Evolutionary conservation across 345 rosid genomes (phyloP), one percentile per base, ranked within the genome.

Genomic region (Salix exigua): DNA sequence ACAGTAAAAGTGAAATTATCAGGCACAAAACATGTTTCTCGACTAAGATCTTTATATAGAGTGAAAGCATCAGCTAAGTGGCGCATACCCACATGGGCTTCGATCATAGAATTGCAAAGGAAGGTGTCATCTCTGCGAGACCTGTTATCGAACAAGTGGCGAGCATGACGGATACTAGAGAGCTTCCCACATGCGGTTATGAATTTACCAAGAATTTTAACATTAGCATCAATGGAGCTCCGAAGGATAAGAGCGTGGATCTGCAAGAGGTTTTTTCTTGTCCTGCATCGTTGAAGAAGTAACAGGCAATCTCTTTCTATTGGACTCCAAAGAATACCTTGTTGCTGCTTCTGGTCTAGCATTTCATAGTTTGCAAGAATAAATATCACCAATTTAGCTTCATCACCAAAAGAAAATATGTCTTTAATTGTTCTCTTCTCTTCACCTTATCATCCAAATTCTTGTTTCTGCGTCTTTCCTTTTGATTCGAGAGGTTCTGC

Each of bases 41-140:
- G 79, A 75, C 85, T 85, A 19, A 91, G 87, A 79, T 91, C 81
- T 60, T 73, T 72, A 53, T 87, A 91, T 44, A 93, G 83, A 79
- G 70, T 21, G 60, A 93, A 83, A 37, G 89, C 81, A 28, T 93
- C 78, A 4, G 62, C 4, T 31, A 82, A 88, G 1, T 80, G 87
- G 70, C 85, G 82, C 35, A 73, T 51, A 65, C 74, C 85, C 51
- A 85, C 76, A 78, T 90, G 87, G 14, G 91, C 78, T 71, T 86
- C 88, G 83, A 93, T 87, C 96, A 93, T 85, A 75, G 91, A 75
- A 73, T 90, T 93, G 81, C 89, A 90, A 31, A 93, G 88, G 72
- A 88, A 86, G 7, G 85, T 79, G 37, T 90, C 93, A 69, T 85
- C 90, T 83, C 79, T 81, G 1, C 79, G 87, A 71, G 87, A 86